Evolutionary conservation across 495 filamentous ascomycete genomes (phyloP), one percentile per base, ranked within the genome.

Genomic region (Aspergillus taichungensis): DNA sequence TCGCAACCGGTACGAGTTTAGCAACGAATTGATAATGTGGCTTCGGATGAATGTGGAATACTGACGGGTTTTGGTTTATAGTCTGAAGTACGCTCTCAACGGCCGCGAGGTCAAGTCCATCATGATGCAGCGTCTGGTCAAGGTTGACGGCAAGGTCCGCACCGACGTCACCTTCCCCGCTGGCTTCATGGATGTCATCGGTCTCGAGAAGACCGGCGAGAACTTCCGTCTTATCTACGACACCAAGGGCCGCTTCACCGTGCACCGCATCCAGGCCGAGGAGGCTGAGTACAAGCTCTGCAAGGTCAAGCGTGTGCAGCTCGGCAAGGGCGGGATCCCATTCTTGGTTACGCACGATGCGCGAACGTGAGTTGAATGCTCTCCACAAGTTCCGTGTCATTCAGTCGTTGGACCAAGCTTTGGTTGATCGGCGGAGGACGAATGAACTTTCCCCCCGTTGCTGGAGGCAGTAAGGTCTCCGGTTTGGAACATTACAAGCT

Each of bases 311-410:
- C 80, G 89, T 57, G 92, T 97, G 35, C 94, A 98, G 78, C 82
- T 98, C 60, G 94, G 92, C 79, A 88, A 87, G 71, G 94, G 92
- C 75, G 92, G 91, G 75, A 92, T 98, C 80, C 92, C 92, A 87
- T 97, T 94, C 87, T 95, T 96, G 86, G 92, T 97, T 85, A 97
- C 94, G 87, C 94, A 97, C 83, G 92, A 98, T 88, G 92, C 94
- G 75, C 82, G 92, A 87, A 98, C 94, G 90, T 96, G 75, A 92
- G 90, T 85, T 24, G 69, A 81, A 80, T 53, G 56, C 67, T 66
- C 66, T 67, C 61, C 54, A 56, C 47, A 77, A 84, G 73, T 80
- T 82, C 79, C 77, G 83, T 79, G 85, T 90, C 88, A 87, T 83
- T 94, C 88, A 94, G 88, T 82, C 88, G 88, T 94, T 94, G 88